Evolutionary conservation across 257 asterid species (phyloP).

Genomic region (Nicotiana noctiflora): DNA sequence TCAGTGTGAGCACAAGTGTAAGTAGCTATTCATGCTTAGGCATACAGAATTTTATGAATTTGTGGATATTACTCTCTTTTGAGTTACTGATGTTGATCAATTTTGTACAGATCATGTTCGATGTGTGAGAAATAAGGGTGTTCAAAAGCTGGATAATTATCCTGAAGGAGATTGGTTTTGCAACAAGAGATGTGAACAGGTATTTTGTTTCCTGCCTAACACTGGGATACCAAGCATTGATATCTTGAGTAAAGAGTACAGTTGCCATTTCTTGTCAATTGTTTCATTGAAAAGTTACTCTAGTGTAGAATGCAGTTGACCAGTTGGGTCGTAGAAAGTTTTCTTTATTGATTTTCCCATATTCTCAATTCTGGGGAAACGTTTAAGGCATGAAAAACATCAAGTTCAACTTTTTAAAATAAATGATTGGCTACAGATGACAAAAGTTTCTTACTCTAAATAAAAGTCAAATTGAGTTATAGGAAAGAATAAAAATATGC

Average conservation of each 20-base stretch:
- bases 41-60: conserved; percentile 2
- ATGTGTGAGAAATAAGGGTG: conserved; percentile 38
- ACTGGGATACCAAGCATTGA: background rate
- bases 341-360: background rate
- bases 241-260: background rate
- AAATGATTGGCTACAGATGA: too few relatives aligned
- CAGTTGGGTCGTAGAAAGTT: background rate
- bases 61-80: background rate
- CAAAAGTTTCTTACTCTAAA: too few relatives aligned
- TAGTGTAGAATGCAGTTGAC: background rate
- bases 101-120: conserved; percentile 49
- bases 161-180: conserved; percentile 56
- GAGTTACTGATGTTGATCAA: background rate
- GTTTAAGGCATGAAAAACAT: background rate
- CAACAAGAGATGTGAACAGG: conserved; percentile 53
- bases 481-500: background rate
- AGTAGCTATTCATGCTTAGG: conserved; percentile 20
- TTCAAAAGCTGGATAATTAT: conserved; percentile 13
- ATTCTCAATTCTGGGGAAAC: background rate
- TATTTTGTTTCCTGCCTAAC: conserved; percentile 14
- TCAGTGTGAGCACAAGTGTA: conserved; percentile 73
- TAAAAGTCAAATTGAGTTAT: too few relatives aligned
- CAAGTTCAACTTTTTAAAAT: too few relatives aligned
- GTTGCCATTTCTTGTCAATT: background rate
- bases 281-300: background rate